phyloP scores from a whole-genome alignment of 768 basidiomycete species.

The Suillus decipiens region DNA sequence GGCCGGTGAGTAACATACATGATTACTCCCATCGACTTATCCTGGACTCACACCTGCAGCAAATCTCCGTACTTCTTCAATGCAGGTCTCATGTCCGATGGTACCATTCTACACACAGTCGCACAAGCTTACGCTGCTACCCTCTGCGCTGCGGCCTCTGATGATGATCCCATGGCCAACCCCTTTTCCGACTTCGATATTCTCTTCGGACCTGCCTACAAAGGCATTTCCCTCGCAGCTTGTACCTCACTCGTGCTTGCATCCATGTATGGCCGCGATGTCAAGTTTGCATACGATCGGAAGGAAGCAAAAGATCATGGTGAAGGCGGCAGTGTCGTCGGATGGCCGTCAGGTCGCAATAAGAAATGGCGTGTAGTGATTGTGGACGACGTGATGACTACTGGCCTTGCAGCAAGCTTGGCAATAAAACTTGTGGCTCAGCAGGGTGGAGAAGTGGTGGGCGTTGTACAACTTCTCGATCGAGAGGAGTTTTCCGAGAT shows the following conservation, averaged over 20 bases:
- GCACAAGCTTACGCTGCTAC: constrained; percentile 84
- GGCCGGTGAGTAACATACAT: constrained; percentile 65
- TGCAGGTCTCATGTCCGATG: constrained; percentile 84
- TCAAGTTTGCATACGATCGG: constrained; percentile 90
- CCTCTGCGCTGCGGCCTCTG: constrained; percentile 56
- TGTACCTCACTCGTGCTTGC: constrained; percentile 77
- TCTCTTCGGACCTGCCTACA: constrained; percentile 96
- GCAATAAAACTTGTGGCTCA: constrained; percentile 73
- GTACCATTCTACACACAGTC: constrained; percentile 74
- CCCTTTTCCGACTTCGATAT: constrained; percentile 63
- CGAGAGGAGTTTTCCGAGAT: constrained; percentile 37
- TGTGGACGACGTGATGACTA: constrained; percentile 96
- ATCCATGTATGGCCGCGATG: constrained; percentile 58
- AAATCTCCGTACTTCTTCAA: constrained; percentile 98
- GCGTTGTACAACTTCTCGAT: constrained; percentile 86
- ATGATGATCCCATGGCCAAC: constrained; percentile 20
- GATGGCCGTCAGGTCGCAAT: constrained; percentile 77
- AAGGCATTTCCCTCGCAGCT: constrained; percentile 93
- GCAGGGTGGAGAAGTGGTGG: constrained; percentile 81
- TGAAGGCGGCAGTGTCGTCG: constrained; percentile 91
- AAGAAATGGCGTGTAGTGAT: constrained; percentile 62
- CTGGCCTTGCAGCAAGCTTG: constrained; percentile 83
- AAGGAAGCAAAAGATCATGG: constrained; percentile 97
- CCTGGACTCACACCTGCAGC: constrained; percentile 37
- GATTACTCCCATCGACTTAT: constrained; percentile 4